A percentile compares a stretch with the other conserved stretches of the same genome.
phyloP scores from a whole-genome alignment of 768 basidiomycete genomes.

The Boletus fagicola region DNA sequence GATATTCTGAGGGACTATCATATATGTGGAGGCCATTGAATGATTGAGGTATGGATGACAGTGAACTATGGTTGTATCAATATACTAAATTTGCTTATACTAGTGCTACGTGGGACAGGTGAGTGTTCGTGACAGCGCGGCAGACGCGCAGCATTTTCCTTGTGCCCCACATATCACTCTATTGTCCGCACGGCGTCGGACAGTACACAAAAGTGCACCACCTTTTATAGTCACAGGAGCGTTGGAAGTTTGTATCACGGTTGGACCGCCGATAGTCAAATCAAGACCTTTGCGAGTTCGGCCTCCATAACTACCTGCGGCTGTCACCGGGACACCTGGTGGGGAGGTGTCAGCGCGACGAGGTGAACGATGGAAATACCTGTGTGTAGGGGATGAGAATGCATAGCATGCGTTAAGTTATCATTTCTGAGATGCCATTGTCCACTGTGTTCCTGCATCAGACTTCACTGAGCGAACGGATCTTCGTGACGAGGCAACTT shows the following conservation, averaged over 20 bases:
- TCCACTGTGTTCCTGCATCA: no score
- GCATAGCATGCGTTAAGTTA: background rate
- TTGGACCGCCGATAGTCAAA: conserved; percentile 56
- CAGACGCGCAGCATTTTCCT: no score
- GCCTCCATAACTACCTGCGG: conserved; percentile 56
- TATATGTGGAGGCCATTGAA: no score
- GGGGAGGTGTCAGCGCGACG: conserved; percentile 41
- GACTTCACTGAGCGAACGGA: no score
- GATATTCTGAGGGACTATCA: no score
- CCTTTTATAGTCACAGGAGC: conserved; percentile 44
- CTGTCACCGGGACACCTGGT: conserved; percentile 39
- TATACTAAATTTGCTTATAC: no score
- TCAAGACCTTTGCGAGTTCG: conserved; percentile 80
- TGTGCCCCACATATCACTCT: conserved; percentile 70
- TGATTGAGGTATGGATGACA: no score
- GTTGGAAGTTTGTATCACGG: conserved; percentile 12
- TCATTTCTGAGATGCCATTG: no score
- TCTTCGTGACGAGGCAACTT: no score
- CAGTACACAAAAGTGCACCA: conserved; percentile 65
- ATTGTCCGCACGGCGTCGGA: conserved; percentile 47
- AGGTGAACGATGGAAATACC: conserved; percentile 80
- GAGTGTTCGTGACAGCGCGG: no score
- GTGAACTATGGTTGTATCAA: no score
- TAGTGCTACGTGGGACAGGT: no score
- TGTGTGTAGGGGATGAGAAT: conserved; percentile 27